Conservation (phyloP, 441 rosid species). For the Erodium texanum region DNA sequence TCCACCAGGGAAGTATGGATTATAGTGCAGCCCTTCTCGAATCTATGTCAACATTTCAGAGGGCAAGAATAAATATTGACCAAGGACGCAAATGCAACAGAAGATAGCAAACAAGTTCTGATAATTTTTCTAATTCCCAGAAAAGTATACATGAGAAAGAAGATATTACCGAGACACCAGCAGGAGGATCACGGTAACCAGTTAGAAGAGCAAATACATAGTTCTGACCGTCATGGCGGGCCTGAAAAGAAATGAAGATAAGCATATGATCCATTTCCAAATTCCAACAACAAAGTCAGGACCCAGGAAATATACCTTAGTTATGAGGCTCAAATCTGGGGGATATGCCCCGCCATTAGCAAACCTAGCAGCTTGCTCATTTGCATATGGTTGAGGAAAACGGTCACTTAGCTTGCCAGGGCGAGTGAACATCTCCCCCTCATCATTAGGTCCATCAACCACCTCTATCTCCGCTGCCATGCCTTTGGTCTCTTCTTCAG, state of each 20-base stretch:
- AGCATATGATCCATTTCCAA: background rate
- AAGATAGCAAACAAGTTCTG: background rate
- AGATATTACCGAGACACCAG: slow-evolving; percentile 73
- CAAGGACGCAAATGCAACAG: background rate
- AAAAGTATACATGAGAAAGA: background rate
- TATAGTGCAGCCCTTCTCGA: slow-evolving; percentile 89
- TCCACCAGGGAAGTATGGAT: slow-evolving; percentile 99
- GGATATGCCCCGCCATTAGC: slow-evolving; percentile 99
- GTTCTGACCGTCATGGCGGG: slow-evolving; percentile 98
- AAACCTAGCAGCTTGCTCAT: slow-evolving; percentile 95
- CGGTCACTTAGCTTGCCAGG: slow-evolving; percentile 99
- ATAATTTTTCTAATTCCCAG: background rate
- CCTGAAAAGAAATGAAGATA: slow-evolving; percentile 39
- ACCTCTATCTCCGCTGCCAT: slow-evolving; percentile 99
- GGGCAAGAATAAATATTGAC: background rate
- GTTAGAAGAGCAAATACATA: slow-evolving; percentile 94
- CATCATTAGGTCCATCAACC: slow-evolving; percentile 98
- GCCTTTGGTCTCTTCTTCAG: slow-evolving; percentile 94
- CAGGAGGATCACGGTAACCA: slow-evolving; percentile 98
- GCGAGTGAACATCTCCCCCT: slow-evolving; percentile 98
- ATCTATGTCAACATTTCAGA: slow-evolving; percentile 33
- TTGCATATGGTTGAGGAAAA: slow-evolving; percentile 87
- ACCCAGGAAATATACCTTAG: slow-evolving; percentile 47
- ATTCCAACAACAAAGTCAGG: background rate
- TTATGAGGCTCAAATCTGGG: slow-evolving; percentile 97